Conservation (phyloP, 2,329 filamentous ascomycete genomes). For the Colletotrichum filicis region DNA sequence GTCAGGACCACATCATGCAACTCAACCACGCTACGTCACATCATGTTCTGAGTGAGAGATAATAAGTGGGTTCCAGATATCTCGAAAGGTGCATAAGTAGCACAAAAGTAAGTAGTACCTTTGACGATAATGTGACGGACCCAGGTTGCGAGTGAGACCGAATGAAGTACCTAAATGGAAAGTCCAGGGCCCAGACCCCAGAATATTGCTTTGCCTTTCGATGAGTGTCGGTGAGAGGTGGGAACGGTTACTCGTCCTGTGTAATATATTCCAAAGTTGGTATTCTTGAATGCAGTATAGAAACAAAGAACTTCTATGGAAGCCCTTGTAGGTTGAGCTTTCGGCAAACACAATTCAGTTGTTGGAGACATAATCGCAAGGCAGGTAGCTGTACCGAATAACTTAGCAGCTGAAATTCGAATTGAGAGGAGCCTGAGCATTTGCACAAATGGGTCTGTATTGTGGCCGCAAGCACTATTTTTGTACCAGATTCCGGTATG, state of each 20-base stretch:
- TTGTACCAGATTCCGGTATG: neutral
- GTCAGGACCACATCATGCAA: neutral
- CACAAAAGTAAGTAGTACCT: too few species aligned
- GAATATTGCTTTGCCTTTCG: neutral
- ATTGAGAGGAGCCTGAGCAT: neutral
- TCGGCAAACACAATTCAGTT: neutral
- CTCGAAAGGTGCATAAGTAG: too few species aligned
- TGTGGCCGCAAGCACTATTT: neutral
- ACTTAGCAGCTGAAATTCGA: neutral
- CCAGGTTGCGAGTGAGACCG: neutral
- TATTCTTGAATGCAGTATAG: neutral
- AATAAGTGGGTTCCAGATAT: neutral
- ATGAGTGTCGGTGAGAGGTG: neutral
- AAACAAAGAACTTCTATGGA: neutral
- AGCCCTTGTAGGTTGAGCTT: neutral
- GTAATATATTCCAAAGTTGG: neutral
- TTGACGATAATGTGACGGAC: neutral
- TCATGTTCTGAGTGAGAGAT: neutral
- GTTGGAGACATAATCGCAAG: neutral
- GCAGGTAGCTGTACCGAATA: neutral
- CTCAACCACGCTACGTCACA: neutral
- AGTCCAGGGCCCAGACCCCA: neutral
- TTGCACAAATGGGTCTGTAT: neutral
- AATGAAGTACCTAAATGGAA: neutral
- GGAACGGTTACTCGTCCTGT: neutral